Evolutionary conservation across 495 filamentous ascomycete genomes (phyloP), one percentile per base, ranked within the genome.

Genomic region (Hypoxylon crocopeplum): DNA sequence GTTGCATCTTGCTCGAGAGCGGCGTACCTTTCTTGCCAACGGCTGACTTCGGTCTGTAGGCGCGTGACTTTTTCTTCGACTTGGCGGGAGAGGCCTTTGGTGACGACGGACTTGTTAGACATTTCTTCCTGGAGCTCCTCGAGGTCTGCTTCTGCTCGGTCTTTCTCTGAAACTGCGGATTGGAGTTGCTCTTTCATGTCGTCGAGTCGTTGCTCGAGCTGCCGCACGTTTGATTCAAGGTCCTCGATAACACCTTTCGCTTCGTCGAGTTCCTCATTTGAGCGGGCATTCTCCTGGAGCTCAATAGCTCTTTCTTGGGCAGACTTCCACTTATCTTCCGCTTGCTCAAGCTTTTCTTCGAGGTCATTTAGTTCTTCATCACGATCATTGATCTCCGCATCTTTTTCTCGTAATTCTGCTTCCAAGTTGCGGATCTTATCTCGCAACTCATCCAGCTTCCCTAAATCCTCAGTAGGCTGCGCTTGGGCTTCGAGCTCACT

Each of bases 91-190:
- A 90, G 77, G n/a, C 86, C 88, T 67, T 87, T 92, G 21, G 87
- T 87, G 17, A 82, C 86, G 48, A 92, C 80, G 0, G 88, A 91
- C 67, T 90, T 92, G 68, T 92, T 86, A 6, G 86, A 79, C 79
- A 92, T 84, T 60, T 93, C 89, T 38, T 90, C 86, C 42, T 87
- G 87, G 15, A 94, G 71, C 68, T 92, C 79, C 48, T 86, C 81
- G 3, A 88, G 68, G 47, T 86, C 79, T 17, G 75, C 76, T 64
- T 84, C 76, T 13, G 79, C 79, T n/a, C 76, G 75, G 22, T 75
- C 75, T 51, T 88, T 89, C 41, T 86, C 81, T 16, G 80, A 69
- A n/a, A 83, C 49, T n/a, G 88, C 87, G 24, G 82, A 75, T 42
- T 89, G 77, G 8, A 86, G 72, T 45, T 87, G 81, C 1, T 84